Percentiles rank a stretch among this genome's conserved stretches.
These are phyloP conservation scores for Candida methanosorbosa DNA, from an alignment of 805 yeast genomes.

Conservation along the genomic window DNA sequence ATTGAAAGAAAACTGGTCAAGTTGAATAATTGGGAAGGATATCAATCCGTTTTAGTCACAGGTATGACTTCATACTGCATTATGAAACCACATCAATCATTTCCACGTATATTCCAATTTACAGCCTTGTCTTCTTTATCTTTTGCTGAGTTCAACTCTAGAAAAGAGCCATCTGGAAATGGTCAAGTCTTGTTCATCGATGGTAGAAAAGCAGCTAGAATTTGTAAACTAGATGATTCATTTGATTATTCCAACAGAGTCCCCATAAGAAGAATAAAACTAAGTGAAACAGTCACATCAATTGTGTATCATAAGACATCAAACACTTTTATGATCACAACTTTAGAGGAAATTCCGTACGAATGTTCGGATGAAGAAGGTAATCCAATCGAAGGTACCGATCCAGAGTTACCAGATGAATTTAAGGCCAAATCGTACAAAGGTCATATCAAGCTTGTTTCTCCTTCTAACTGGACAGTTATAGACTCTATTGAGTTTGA, in stretches of 20 bases:
- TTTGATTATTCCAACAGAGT: slow-evolving; percentile 50
- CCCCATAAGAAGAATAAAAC: slow-evolving; percentile 43
- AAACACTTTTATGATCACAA: slow-evolving; percentile 53
- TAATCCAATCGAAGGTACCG: slow-evolving; percentile 47
- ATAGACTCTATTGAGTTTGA: slow-evolving; percentile 62
- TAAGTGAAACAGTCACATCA: slow-evolving; percentile 58
- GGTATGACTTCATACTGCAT: slow-evolving; percentile 69
- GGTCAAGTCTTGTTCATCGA: slow-evolving; percentile 67
- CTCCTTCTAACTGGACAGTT: slow-evolving; percentile 69
- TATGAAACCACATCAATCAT: slow-evolving; percentile 53
- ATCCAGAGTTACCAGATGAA: slow-evolving; percentile 28
- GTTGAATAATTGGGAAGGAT: slow-evolving; percentile 48
- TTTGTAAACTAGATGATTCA: slow-evolving; percentile 34
- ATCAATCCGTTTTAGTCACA: slow-evolving; percentile 56
- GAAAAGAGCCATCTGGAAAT: slow-evolving; percentile 11
- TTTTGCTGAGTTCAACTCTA: slow-evolving; percentile 43
- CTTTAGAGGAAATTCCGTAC: slow-evolving; percentile 50
- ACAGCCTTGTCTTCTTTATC: slow-evolving; percentile 60
- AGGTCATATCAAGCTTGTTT: slow-evolving; percentile 55
- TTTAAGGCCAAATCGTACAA: slow-evolving; percentile 50
- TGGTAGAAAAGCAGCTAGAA: slow-evolving; percentile 58
- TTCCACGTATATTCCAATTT: slow-evolving; percentile 59
- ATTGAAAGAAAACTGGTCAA: slow-evolving; percentile 62
- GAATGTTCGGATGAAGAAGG: slow-evolving; percentile 71
- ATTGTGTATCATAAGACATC: slow-evolving; percentile 64